These are phyloP conservation scores for Ophiocordyceps camponoti-leonardi DNA, from an alignment of 2,329 filamentous ascomycete genomes.

Conservation along the genomic window DNA sequence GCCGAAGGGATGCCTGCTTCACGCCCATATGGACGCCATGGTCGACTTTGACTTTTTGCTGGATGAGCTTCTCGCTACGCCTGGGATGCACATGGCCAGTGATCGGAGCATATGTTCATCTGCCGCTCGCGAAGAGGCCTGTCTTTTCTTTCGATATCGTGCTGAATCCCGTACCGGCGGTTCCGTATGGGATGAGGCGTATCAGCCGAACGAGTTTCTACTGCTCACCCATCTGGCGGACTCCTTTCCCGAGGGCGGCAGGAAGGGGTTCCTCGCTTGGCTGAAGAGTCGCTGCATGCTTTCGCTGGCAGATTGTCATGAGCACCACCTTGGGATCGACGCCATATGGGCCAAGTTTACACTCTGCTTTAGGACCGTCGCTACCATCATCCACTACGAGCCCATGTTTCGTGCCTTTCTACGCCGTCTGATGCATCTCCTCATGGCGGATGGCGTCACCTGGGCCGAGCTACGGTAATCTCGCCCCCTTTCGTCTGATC, in stretches of 20 bases:
- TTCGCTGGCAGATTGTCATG: constrained; percentile 51
- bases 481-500: background rate
- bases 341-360: constrained; percentile 73
- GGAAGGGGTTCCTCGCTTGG: constrained; percentile 59
- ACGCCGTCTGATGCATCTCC: constrained; percentile 47
- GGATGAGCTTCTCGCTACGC: constrained; percentile 49
- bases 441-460: constrained; percentile 66
- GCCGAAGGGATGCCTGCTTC: constrained; percentile 76
- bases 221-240: constrained; percentile 47
- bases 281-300: constrained; percentile 57
- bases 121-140: constrained; percentile 32
- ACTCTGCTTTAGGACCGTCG: constrained; percentile 56
- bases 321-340: constrained; percentile 69
- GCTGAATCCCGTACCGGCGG: constrained; percentile 24
- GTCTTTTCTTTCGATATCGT: constrained; percentile 45
- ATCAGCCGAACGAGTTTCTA: constrained; percentile 41
- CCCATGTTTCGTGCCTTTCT: constrained; percentile 71
- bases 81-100: constrained; percentile 58
- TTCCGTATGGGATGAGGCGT: constrained; percentile 49
- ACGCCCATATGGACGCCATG: constrained; percentile 85
- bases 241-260: constrained; percentile 56
- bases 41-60: constrained; percentile 73
- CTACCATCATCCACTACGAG: constrained; percentile 71
- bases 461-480: constrained; percentile 60
- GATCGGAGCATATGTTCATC: constrained; percentile 36